Percentiles rank a stretch among this genome's conserved stretches.
phyloP scores from a whole-genome alignment of 169 alveolate species.

The Eimeria praecox region DNA sequence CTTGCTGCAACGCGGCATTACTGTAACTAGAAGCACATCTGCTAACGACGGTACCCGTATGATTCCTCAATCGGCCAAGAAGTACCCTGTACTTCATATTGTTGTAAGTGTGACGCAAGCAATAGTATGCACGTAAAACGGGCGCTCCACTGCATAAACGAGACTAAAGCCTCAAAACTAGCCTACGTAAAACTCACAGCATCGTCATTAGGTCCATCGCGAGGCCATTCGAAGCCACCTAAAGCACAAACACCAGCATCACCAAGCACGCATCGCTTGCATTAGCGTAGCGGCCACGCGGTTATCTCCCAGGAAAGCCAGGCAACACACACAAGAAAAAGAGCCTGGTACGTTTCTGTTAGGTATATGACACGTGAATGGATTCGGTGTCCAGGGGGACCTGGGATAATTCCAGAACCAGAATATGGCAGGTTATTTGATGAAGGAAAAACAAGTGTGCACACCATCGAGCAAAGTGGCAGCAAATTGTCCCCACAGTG shows the following conservation, averaged over 20 bases:
- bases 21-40: background rate
- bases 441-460: background rate
- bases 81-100: background rate
- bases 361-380: too few relatives aligned
- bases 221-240: constrained; percentile 87
- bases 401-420: too few relatives aligned
- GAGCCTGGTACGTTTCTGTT: too few relatives aligned
- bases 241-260: constrained; percentile 15
- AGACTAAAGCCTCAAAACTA: background rate
- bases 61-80: background rate
- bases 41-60: too few relatives aligned
- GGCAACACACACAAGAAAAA: background rate
- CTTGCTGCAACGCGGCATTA: background rate
- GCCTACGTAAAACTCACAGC: constrained; percentile 82
- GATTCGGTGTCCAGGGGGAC: too few relatives aligned
- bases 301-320: background rate
- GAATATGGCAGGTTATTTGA: too few relatives aligned
- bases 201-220: constrained; percentile 97
- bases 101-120: background rate
- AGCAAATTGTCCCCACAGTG: constrained; percentile 96
- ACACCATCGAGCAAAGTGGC: constrained; percentile 83
- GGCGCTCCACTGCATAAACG: background rate
- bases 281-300: background rate
- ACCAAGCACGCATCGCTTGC: background rate
- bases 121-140: background rate